Percentiles rank a stretch among this genome's conserved stretches.
phyloP scores from a whole-genome alignment of 2,329 filamentous ascomycete genomes.

The Scedosporium boydii region DNA sequence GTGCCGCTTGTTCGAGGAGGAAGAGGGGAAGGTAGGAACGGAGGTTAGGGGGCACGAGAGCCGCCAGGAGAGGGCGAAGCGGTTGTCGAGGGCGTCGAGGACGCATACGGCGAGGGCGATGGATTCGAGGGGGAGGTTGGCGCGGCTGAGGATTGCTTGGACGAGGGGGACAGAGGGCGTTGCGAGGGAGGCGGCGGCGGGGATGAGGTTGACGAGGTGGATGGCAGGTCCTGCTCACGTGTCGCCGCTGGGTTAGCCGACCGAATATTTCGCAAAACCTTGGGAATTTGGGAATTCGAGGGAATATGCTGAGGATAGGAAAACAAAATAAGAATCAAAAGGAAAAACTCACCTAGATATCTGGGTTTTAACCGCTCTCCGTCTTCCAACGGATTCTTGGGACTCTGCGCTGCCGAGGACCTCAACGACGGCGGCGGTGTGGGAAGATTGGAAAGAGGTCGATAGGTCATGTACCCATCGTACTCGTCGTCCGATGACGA shows the following conservation, averaged over 20 bases:
- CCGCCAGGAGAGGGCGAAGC: slow-evolving; percentile 55
- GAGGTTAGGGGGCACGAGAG: slow-evolving; percentile 37
- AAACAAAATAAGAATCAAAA: background rate
- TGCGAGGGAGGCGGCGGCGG: slow-evolving; percentile 50
- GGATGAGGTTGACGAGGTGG: slow-evolving; percentile 57
- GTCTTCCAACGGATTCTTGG: slow-evolving; percentile 22
- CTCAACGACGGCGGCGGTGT: slow-evolving; percentile 52
- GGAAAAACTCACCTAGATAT: slow-evolving; percentile 24
- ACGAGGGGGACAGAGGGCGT: slow-evolving; percentile 48
- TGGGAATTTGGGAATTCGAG: background rate
- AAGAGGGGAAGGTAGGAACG: slow-evolving; percentile 9
- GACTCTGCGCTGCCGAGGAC: slow-evolving; percentile 23
- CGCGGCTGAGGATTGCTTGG: slow-evolving; percentile 49
- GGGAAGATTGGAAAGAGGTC: slow-evolving; percentile 57
- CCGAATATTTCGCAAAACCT: background rate
- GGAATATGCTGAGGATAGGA: background rate
- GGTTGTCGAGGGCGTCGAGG: slow-evolving; percentile 53
- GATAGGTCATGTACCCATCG: slow-evolving; percentile 53
- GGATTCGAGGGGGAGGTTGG: slow-evolving; percentile 49
- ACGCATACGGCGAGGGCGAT: slow-evolving; percentile 58
- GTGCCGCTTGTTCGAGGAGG: slow-evolving; percentile 31
- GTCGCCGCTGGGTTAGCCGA: slow-evolving; percentile 4
- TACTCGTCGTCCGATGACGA: slow-evolving; percentile 29
- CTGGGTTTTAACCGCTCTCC: slow-evolving; percentile 30
- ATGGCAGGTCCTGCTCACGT: slow-evolving; percentile 46